A percentile compares a stretch with the other conserved stretches of the same genome.
Conservation (phyloP, 2,329 filamentous ascomycete genomes). For the Microascus cirrosus region DNA sequence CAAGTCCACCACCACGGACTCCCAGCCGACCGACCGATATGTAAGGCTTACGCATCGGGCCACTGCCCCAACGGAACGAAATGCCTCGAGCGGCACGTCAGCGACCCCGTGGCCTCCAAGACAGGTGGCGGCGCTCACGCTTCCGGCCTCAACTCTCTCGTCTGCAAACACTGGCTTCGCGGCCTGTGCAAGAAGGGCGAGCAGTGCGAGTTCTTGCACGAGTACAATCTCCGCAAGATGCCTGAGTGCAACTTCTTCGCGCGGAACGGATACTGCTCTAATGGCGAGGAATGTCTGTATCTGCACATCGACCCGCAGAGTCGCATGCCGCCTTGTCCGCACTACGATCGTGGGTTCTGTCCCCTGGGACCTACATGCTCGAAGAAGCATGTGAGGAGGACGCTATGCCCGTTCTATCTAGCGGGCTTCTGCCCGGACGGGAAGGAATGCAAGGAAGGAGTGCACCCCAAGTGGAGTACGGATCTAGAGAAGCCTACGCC, state of each 20-base stretch:
- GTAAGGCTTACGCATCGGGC: constrained; percentile 75
- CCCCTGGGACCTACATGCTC: constrained; percentile 78
- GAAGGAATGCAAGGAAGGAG: constrained; percentile 61
- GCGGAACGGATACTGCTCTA: constrained; percentile 86
- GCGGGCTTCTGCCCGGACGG: constrained; percentile 90
- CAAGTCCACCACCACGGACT: constrained; percentile 77
- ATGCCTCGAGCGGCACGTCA: constrained; percentile 74
- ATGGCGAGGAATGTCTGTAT: constrained; percentile 93
- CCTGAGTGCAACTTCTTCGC: constrained; percentile 97
- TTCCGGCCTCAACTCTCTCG: constrained; percentile 63
- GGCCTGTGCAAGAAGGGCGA: constrained; percentile 97
- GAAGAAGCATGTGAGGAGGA: constrained; percentile 78
- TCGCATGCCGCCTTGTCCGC: constrained; percentile 69
- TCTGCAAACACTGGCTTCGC: constrained; percentile 98
- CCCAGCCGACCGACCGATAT: constrained; percentile 66
- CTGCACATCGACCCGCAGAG: constrained; percentile 79
- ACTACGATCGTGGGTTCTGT: constrained; percentile 93
- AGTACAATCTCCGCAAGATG: constrained; percentile 97
- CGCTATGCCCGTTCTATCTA: constrained; percentile 74
- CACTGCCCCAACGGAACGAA: constrained; percentile 76
- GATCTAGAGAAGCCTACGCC: constrained; percentile 66
- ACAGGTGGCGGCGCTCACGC: constrained; percentile 15
- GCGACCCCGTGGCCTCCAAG: constrained; percentile 25
- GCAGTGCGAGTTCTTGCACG: constrained; percentile 93
- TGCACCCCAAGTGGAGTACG: constrained; percentile 72